Evolutionary conservation across 495 filamentous ascomycete species (phyloP).

Genomic region (Xylaria curta): DNA sequence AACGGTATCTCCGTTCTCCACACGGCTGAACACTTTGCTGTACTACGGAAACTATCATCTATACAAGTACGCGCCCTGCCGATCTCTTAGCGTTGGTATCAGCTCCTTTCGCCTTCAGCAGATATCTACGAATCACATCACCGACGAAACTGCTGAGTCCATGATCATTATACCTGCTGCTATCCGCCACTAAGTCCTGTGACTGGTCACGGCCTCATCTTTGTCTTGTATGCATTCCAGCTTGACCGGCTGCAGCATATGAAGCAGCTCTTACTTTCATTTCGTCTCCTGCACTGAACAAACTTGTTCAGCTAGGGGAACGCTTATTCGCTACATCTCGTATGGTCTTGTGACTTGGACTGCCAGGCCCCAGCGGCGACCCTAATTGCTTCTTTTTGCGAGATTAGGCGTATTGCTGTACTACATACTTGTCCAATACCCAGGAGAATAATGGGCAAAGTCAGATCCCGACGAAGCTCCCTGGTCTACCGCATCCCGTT

Average conservation of each 20-base stretch:
- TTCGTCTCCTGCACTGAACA: constrained; percentile 8
- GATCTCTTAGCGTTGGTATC: constrained; percentile 5
- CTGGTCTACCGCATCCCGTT: constrained; percentile 47
- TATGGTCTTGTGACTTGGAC: constrained; percentile 16
- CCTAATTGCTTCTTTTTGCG: constrained; percentile 2
- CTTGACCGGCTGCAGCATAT: constrained; percentile 4
- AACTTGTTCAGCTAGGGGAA: constrained; percentile 1
- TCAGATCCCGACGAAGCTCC: constrained; percentile 51
- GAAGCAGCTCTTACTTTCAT: not conserved
- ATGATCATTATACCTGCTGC: constrained; percentile 11
- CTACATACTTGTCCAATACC: constrained; percentile 23
- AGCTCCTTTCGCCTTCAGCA: not conserved
- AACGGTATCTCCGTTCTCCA: not conserved
- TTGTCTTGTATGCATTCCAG: not conserved
- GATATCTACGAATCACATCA: constrained; percentile 1
- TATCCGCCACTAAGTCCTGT: constrained; percentile 6
- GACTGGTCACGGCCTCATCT: constrained; percentile 1
- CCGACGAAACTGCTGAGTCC: not conserved
- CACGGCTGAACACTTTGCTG: not conserved
- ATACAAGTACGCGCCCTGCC: not conserved
- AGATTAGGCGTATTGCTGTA: constrained; percentile 6
- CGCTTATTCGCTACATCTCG: not conserved
- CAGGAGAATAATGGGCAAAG: constrained; percentile 52
- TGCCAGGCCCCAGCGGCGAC: constrained; percentile 1
- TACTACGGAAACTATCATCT: not conserved